Percentiles rank a stretch among this genome's conserved stretches.
Conservation (phyloP, 305 asterid genomes). For the Caryopteris hybrid region DNA sequence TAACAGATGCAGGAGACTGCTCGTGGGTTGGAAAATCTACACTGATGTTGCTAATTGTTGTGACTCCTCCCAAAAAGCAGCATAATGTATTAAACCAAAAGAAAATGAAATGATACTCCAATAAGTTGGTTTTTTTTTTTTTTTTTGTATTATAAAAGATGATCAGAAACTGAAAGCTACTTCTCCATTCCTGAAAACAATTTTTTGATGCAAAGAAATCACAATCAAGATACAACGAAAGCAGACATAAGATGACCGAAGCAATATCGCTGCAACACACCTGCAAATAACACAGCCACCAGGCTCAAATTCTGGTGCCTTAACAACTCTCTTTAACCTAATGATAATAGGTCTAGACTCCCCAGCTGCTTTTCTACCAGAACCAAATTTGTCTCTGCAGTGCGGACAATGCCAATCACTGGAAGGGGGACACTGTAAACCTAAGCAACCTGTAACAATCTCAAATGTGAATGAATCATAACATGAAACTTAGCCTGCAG, state of each 20-base stretch:
- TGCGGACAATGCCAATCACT: slow-evolving; percentile 71
- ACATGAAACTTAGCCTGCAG: neutral
- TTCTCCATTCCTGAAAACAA: slow-evolving; percentile 4
- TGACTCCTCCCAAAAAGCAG: too few species aligned
- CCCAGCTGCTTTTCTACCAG: slow-evolving; percentile 58
- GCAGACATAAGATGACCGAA: neutral
- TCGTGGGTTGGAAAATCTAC: too few species aligned
- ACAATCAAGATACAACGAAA: neutral
- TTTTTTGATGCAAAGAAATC: neutral
- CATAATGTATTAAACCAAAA: too few species aligned
- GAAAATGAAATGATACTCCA: too few species aligned
- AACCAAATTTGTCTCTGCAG: slow-evolving; percentile 65
- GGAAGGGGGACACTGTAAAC: slow-evolving; percentile 45
- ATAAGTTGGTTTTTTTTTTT: too few species aligned
- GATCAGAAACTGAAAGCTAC: neutral
- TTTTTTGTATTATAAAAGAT: neutral
- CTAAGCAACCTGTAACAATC: slow-evolving; percentile 77
- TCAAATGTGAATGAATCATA: slow-evolving; percentile 18
- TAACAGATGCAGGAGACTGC: neutral
- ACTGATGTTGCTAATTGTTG: too few species aligned
- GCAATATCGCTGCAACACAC: slow-evolving; percentile 33
- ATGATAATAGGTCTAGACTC: slow-evolving; percentile 59
- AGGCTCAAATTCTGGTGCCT: slow-evolving; percentile 75
- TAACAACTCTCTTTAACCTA: slow-evolving; percentile 82
- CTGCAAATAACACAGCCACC: slow-evolving; percentile 99